Evolutionary conservation across 106 monocot genomes (phyloP).

Genomic region (Acorus gramineus): DNA sequence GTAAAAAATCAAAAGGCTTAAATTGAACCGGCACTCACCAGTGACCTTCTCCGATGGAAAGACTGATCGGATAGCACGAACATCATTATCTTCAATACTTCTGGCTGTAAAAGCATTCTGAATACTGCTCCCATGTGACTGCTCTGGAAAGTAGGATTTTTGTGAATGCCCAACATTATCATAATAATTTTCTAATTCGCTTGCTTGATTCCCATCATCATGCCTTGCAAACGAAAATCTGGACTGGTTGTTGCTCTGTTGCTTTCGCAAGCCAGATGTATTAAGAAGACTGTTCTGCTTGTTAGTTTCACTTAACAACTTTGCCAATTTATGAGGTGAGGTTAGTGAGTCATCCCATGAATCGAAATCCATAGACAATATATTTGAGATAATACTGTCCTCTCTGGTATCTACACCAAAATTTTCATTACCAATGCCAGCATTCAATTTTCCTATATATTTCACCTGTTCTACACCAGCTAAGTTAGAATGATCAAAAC

Average conservation of each 20-base stretch:
- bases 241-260: constrained; percentile 35
- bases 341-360: constrained; percentile 55
- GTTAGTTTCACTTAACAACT: constrained; percentile 32
- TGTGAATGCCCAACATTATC: constrained; percentile 10
- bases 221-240: constrained; percentile 78
- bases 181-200: constrained; percentile 7
- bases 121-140: constrained; percentile 11
- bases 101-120: constrained; percentile 13
- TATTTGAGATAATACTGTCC: constrained; percentile 50
- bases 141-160: not conserved
- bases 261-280: constrained; percentile 22
- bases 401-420: constrained; percentile 37
- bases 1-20: no score
- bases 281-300: constrained; percentile 14
- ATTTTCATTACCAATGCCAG: constrained; percentile 5
- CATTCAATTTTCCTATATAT: constrained; percentile 9
- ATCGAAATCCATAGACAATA: constrained; percentile 62
- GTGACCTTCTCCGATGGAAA: constrained; percentile 15
- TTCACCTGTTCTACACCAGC: constrained; percentile 6
- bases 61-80: not conserved
- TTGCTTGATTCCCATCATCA: constrained; percentile 24
- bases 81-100: constrained; percentile 2
- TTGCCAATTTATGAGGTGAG: constrained; percentile 22
- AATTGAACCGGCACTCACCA: constrained; percentile 12
- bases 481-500: constrained; percentile 5